A percentile compares a stretch with the other conserved stretches of the same genome.
Conservation (phyloP, 768 basidiomycete genomes). For the Solioccasus polychromus region DNA sequence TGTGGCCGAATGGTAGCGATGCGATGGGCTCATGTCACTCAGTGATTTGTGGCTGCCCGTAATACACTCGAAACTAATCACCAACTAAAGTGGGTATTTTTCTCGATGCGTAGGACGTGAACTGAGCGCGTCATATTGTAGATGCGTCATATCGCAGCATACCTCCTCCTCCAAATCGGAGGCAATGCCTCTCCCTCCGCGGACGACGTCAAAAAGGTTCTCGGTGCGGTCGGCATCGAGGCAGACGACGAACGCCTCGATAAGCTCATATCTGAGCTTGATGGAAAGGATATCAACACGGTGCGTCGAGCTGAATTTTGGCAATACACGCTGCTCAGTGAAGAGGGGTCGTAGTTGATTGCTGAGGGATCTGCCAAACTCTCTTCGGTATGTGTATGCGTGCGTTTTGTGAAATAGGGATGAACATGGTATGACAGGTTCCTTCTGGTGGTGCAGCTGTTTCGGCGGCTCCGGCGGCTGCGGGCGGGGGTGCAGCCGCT, state of each 20-base stretch:
- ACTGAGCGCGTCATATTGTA: slow-evolving; percentile 27
- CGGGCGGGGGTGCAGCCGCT: slow-evolving; percentile 41
- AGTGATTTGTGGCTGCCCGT: slow-evolving; percentile 95
- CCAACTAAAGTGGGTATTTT: slow-evolving; percentile 43
- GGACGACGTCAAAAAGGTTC: slow-evolving; percentile 83
- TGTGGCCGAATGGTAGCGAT: background rate
- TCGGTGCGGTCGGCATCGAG: slow-evolving; percentile 84
- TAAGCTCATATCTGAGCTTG: slow-evolving; percentile 84
- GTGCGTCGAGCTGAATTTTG: slow-evolving; percentile 40
- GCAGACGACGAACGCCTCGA: slow-evolving; percentile 77
- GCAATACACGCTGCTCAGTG: background rate
- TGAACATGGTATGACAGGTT: slow-evolving; percentile 46
- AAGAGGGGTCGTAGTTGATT: slow-evolving; percentile 60
- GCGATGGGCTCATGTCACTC: slow-evolving; percentile 15
- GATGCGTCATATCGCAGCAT: slow-evolving; percentile 95
- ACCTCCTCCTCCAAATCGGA: slow-evolving; percentile 93
- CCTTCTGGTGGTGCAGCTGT: slow-evolving; percentile 89
- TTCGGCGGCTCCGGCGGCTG: slow-evolving; percentile 48
- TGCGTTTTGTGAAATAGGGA: background rate
- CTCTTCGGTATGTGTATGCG: slow-evolving; percentile 67
- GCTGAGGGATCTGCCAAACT: slow-evolving; percentile 91
- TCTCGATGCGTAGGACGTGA: background rate
- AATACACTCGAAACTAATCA: slow-evolving; percentile 29
- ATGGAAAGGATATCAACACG: slow-evolving; percentile 83
- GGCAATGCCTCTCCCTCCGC: slow-evolving; percentile 88